Evolutionary conservation across 371 early-diverging fungal genomes (phyloP).

Genomic region (Mucor mucedo): DNA sequence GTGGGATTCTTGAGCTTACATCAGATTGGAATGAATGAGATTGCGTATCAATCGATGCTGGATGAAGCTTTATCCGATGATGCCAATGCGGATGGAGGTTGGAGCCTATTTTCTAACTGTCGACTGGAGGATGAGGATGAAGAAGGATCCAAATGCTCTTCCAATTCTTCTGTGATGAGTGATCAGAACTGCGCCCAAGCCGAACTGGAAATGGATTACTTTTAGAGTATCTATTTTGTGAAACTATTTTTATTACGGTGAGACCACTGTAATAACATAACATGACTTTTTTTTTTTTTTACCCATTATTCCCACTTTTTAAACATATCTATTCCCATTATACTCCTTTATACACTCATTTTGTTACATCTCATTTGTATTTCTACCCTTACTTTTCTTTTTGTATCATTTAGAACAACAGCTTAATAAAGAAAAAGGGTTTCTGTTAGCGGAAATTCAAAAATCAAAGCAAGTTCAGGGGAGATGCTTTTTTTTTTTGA

Average conservation of each 20-base stretch:
- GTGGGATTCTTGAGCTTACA: constrained; percentile 18
- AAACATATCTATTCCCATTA: background rate
- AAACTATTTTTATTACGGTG: constrained; percentile 1
- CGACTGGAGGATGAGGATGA: background rate
- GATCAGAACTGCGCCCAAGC: background rate
- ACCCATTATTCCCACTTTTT: too few species aligned
- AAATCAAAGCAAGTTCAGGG: background rate
- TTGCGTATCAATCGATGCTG: constrained; percentile 17
- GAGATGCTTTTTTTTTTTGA: background rate
- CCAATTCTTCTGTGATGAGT: constrained; percentile 5
- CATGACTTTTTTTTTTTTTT: too few species aligned
- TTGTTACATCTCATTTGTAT: background rate
- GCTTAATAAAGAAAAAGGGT: too few species aligned
- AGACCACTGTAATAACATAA: background rate
- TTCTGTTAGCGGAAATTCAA: background rate
- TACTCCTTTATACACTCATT: background rate
- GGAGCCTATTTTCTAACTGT: constrained; percentile 28
- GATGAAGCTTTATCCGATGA: constrained; percentile 28
- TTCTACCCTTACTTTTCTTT: background rate
- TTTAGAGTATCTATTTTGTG: background rate
- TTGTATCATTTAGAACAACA: background rate
- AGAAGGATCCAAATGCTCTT: constrained; percentile 8
- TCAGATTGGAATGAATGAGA: constrained; percentile 21
- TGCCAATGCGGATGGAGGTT: constrained; percentile 28
- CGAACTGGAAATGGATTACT: constrained; percentile 10